phyloP scores from a whole-genome alignment of 2,329 filamentous ascomycete genomes.

The Scolecobasidium constrictum region DNA sequence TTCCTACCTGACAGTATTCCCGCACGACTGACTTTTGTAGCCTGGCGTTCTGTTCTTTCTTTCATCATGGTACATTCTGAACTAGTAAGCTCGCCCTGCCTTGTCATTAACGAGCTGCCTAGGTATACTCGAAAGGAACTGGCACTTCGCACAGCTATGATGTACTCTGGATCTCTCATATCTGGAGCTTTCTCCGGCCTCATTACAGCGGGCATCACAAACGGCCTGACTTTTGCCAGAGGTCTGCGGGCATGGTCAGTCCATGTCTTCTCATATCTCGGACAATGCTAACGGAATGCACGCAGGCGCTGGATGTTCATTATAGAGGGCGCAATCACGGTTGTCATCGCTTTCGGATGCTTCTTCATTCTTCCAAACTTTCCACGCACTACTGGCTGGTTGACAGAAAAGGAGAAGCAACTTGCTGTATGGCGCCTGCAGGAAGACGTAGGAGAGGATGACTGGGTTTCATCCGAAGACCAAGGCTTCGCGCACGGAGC shows the following conservation, averaged over 20 bases:
- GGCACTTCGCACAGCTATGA: conserved; percentile 51
- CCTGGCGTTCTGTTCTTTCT: conserved; percentile 55
- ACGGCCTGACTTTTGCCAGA: conserved; percentile 47
- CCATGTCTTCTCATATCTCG: not conserved
- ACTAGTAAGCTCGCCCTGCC: too few relatives aligned
- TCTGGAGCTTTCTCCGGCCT: conserved; percentile 61
- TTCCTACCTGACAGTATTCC: conserved; percentile 23
- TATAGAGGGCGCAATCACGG: conserved; percentile 56
- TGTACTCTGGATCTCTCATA: conserved; percentile 59
- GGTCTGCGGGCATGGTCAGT: conserved; percentile 49
- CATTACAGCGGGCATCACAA: conserved; percentile 50
- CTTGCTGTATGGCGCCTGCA: conserved; percentile 25
- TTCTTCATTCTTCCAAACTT: conserved; percentile 57
- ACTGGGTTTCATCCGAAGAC: conserved; percentile 23
- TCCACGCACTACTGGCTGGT: conserved; percentile 37
- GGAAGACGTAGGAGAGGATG: conserved; percentile 29
- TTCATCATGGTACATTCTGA: conserved; percentile 56
- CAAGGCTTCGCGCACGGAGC: conserved; percentile 29
- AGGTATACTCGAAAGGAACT: conserved; percentile 59
- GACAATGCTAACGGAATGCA: too few relatives aligned
- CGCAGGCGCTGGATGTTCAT: conserved; percentile 55
- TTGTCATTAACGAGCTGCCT: too few relatives aligned
- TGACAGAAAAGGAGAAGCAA: conserved; percentile 27
- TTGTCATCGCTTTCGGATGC: conserved; percentile 46
- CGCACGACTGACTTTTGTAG: conserved; percentile 15